Conservation (phyloP, 2,329 filamentous ascomycete species). For the Macrophomina tecta region DNA sequence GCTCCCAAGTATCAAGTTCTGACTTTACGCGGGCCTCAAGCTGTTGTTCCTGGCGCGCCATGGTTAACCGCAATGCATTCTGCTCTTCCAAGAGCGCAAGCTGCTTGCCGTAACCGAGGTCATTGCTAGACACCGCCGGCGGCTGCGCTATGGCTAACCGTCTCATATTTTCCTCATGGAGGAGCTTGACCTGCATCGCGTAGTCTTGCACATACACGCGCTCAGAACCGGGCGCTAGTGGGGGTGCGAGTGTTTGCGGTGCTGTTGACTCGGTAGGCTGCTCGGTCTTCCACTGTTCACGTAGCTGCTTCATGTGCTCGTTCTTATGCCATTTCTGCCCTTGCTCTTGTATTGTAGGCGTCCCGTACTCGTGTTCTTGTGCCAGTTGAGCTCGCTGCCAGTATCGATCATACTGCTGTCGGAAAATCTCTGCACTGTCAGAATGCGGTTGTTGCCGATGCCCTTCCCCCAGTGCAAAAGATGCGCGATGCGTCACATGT, state of each 20-base stretch:
- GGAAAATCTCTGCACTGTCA: background rate
- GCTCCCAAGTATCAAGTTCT: no score
- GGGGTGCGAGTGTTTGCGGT: no score
- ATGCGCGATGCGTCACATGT: slow-evolving; percentile 2
- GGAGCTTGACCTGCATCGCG: slow-evolving; percentile 47
- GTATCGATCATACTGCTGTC: background rate
- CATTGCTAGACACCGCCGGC: no score
- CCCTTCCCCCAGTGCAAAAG: background rate
- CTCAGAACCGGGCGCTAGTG: background rate
- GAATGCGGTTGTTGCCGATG: background rate
- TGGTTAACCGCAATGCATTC: no score
- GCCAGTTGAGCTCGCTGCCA: background rate
- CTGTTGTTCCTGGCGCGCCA: no score
- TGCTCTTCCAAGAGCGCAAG: no score
- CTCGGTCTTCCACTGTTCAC: no score
- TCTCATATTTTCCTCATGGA: slow-evolving; percentile 89
- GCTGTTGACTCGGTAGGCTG: no score
- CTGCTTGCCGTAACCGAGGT: no score
- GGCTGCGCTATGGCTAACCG: slow-evolving; percentile 67
- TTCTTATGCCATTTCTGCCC: background rate
- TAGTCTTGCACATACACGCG: background rate
- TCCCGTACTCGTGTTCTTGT: background rate
- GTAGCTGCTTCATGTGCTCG: slow-evolving; percentile 75
- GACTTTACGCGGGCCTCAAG: no score
- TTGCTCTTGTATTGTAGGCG: background rate